Percentiles rank a stretch among this genome's conserved stretches.
Conservation (phyloP, 306 rosid genomes). For the Prunus davidiana region DNA sequence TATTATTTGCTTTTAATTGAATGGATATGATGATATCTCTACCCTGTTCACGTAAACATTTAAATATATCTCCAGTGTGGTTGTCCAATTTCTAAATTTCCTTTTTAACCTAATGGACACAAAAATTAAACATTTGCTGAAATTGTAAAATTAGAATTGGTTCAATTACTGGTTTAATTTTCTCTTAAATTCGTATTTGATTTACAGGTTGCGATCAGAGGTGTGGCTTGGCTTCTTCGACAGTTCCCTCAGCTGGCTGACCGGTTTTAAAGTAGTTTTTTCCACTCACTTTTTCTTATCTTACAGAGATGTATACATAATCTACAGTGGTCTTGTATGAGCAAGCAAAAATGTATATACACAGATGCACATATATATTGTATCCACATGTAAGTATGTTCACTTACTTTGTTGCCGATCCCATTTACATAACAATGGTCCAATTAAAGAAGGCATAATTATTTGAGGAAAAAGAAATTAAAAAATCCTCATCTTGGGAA, state of each 20-base stretch:
- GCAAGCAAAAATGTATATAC: background rate
- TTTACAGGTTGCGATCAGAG: conserved; percentile 57
- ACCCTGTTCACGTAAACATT: too few relatives aligned
- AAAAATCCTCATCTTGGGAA: too few relatives aligned
- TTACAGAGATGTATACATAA: background rate
- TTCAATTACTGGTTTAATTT: background rate
- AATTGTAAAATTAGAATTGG: background rate
- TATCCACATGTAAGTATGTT: background rate
- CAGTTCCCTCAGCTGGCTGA: conserved; percentile 69
- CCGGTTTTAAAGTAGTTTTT: conserved; percentile 11
- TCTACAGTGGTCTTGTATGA: background rate
- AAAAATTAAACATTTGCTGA: background rate
- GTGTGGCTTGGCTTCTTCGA: conserved; percentile 81
- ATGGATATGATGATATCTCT: too few relatives aligned
- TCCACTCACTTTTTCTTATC: background rate
- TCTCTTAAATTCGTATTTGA: background rate
- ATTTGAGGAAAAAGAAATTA: too few relatives aligned
- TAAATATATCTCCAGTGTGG: background rate
- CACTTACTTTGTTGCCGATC: too few relatives aligned
- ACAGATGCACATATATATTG: background rate
- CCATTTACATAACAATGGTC: too few relatives aligned
- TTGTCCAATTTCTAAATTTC: background rate
- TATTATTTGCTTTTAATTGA: too few relatives aligned
- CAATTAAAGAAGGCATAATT: too few relatives aligned
- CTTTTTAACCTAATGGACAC: background rate